Evolutionary conservation across 495 filamentous ascomycete genomes (phyloP).

Genomic region (Lasiosphaeria miniovina): DNA sequence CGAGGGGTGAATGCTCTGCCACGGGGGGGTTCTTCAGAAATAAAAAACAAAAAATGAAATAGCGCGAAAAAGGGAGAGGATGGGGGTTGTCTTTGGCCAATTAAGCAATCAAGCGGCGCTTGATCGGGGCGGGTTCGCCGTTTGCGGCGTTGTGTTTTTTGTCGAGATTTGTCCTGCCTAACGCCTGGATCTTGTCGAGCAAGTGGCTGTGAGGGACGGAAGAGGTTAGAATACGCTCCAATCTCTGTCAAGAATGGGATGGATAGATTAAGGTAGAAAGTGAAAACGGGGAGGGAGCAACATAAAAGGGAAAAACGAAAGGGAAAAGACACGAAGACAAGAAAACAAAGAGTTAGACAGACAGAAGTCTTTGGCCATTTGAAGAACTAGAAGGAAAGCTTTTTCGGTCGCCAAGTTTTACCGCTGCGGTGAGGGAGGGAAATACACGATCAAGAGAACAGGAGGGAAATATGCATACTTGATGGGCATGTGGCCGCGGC

Average conservation of each 20-base stretch:
- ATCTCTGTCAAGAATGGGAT: neutral
- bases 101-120: slow-evolving; percentile 35
- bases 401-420: neutral
- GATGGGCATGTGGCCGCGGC: slow-evolving; percentile 55
- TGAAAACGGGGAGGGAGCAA: neutral
- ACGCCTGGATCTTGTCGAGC: slow-evolving; percentile 42
- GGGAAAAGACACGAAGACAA: neutral
- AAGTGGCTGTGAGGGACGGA: slow-evolving; percentile 32
- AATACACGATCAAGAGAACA: slow-evolving; percentile 20
- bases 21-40: too few species aligned
- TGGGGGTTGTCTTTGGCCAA: neutral
- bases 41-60: too few species aligned
- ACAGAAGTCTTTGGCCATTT: neutral
- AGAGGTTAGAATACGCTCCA: slow-evolving; percentile 14
- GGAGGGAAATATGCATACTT: slow-evolving; percentile 46
- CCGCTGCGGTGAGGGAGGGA: slow-evolving; percentile 5
- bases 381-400: neutral
- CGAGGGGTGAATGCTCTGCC: too few species aligned
- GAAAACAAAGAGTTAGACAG: neutral
- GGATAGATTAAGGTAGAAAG: neutral
- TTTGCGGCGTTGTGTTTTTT: slow-evolving; percentile 23
- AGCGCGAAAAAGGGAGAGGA: neutral
- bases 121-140: slow-evolving; percentile 33
- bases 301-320: neutral
- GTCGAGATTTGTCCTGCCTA: slow-evolving; percentile 31